Base-by-base conservation (phyloP, 169 alveolate species). In the Sarcocystis neurona region DNA sequence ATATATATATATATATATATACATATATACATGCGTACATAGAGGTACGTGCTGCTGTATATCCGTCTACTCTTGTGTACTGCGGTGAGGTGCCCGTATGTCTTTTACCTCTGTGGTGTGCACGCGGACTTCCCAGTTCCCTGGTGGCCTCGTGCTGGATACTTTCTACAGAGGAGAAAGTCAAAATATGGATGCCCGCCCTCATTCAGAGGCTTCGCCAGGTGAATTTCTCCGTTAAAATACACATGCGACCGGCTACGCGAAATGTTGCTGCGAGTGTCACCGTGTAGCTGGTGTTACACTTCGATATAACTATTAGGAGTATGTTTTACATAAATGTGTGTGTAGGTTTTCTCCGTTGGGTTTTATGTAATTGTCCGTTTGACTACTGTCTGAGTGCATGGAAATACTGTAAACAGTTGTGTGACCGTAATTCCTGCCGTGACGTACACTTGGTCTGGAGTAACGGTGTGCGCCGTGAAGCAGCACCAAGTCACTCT, bases 91-190 rank as follows among this genome's bases (percentile, higher is more conserved):
- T 12, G 5, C n/a, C n/a, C n/a, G n/a, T n/a, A n/a, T n/a, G n/a
- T n/a, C 12, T 63, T 30, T 37, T 37, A 39, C 2, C 12, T 58
- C 18, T 47, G 0, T 32, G 34, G 34, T 50, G 5, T 68, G 48
- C 15, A 20, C 43, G n/a, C 53, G 34, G 58, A 5, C 20, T 18
- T 23, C 37, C 75, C 84, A 87, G 91, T 43, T 43, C 88, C 32
- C 46, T 87, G 23, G 70, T 87, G n/a, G 92, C 92, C 44, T 79
- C 89, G 39, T 89, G 92, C 44, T 89, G 92, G 92, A 43, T 82
- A 1, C 78, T 89, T 2, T 82, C 90, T 34, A 82, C 90, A 1
- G 92, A 89, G 50, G 84, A 79, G 50, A 66, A 79, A 6, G 92
- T 60, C n/a, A 58, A 60, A 56, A 68, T 82, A 37, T 89, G 92